phyloP scores from a whole-genome alignment of 805 yeast genomes.

The Lachancea sp. region DNA sequence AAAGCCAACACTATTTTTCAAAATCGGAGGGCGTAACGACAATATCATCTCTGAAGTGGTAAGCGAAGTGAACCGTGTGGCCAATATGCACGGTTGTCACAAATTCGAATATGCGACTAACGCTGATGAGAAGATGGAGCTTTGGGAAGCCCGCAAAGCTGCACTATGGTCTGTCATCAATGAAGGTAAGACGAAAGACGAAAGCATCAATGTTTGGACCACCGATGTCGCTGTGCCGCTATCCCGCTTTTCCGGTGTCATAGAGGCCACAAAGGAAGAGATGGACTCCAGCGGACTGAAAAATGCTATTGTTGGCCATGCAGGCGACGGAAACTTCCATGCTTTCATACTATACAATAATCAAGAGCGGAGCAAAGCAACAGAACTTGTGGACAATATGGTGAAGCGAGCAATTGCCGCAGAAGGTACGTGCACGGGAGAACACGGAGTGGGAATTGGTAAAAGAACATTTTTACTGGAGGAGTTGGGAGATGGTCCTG shows the following conservation, averaged over 20 bases:
- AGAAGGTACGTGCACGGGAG: slow-evolving; percentile 85
- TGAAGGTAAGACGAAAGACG: slow-evolving; percentile 48
- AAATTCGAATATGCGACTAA: slow-evolving; percentile 58
- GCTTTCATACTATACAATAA: slow-evolving; percentile 55
- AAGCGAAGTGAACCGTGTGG: slow-evolving; percentile 43
- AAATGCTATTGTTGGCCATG: slow-evolving; percentile 68
- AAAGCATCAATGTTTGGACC: slow-evolving; percentile 54
- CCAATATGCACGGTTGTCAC: slow-evolving; percentile 47
- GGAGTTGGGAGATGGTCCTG: slow-evolving; percentile 64
- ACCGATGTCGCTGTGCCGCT: slow-evolving; percentile 84
- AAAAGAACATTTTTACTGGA: slow-evolving; percentile 53
- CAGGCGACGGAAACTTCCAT: slow-evolving; percentile 82
- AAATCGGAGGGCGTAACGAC: slow-evolving; percentile 49
- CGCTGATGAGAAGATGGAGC: slow-evolving; percentile 55
- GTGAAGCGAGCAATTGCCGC: slow-evolving; percentile 56
- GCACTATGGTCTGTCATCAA: slow-evolving; percentile 61
- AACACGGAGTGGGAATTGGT: slow-evolving; percentile 81
- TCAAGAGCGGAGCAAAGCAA: slow-evolving; percentile 41
- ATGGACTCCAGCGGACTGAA: slow-evolving; percentile 45
- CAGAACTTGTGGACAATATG: slow-evolving; percentile 51
- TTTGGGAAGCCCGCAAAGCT: slow-evolving; percentile 74
- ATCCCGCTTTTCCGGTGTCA: slow-evolving; percentile 56
- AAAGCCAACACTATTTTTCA: slow-evolving; percentile 56
- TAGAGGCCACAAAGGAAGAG: slow-evolving; percentile 54
- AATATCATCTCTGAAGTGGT: slow-evolving; percentile 40